Evolutionary conservation across 352 stramenopile species (phyloP).

Genomic region (Phytophthora multivora): DNA sequence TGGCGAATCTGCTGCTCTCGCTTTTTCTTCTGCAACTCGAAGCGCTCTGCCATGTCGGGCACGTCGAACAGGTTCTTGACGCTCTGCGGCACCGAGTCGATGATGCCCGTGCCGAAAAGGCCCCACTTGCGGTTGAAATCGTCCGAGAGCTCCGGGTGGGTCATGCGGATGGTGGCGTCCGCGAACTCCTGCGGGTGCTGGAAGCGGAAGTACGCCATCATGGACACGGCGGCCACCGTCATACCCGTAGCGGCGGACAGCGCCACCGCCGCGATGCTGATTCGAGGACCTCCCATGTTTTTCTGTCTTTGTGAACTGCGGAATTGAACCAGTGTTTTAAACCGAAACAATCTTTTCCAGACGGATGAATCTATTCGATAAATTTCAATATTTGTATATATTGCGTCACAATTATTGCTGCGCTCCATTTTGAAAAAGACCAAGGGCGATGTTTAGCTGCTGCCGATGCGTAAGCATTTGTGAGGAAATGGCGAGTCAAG

Average conservation of each 20-base stretch:
- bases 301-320: constrained; percentile 6
- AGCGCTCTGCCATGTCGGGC: constrained; percentile 69
- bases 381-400: too few species aligned
- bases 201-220: constrained; percentile 84
- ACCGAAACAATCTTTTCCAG: constrained; percentile 10
- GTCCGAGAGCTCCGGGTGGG: constrained; percentile 74
- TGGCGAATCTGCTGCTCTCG: constrained; percentile 75
- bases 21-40: constrained; percentile 73
- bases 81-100: constrained; percentile 66
- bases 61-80: constrained; percentile 73
- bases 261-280: constrained; percentile 61
- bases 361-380: too few species aligned
- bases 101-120: constrained; percentile 80
- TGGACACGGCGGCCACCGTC: constrained; percentile 79
- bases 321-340: neutral
- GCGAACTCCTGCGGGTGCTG: constrained; percentile 85
- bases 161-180: constrained; percentile 79
- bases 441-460: constrained; percentile 49
- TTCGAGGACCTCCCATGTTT: constrained; percentile 41
- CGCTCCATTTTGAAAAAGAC: constrained; percentile 20
- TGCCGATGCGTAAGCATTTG: constrained; percentile 72
- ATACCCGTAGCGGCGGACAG: constrained; percentile 83
- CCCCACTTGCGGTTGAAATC: constrained; percentile 81
- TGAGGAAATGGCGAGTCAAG: constrained; percentile 70
- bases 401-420: too few species aligned